Evolutionary conservation across 805 yeast species (phyloP), one percentile per base, ranked within the genome.

Genomic region (Candida broadrunensis): DNA sequence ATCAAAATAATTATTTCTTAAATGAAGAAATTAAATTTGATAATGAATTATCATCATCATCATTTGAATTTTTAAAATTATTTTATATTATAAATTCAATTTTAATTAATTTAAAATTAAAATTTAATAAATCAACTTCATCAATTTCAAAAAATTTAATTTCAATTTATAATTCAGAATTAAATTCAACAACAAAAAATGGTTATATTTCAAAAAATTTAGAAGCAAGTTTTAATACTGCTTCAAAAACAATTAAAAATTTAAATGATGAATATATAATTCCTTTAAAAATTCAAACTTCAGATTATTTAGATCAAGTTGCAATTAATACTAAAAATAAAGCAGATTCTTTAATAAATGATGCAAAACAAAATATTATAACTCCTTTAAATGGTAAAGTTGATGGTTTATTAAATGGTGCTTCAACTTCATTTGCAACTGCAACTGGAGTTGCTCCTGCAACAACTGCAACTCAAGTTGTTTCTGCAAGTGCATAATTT

Each of bases 281-380:
- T 47, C 74, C 74, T 23, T 60, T 67, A 49, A 63, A 61, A 49
- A 50, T 55, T 34, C 65, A 66, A 49, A 67, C 74, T 31, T 64
- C 63, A 43, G 66, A 51, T 39, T 66, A 65, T 48, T 72, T 66
- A 29, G 44, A 47, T 42, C 71, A 65, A 26, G 60, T 64, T 32
- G 60, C 70, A 21, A 48, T 55, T 32, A 59, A 53, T 41, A 57
- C 72, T 39, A 66, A 60, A 49, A 51, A 43, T 33, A 66, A 57
- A 50, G 70, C 69, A 27, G 70, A 62, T 44, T 43, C 55, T 13
- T 41, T 56, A 7, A 45, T 60, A 18, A 39, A 54, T 19, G 62
- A 55, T 6, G 58, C 61, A 29, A 60, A 53, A 11, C 20, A 37
- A 17, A 43, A 47, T 8, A 21, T 40, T 21, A 33, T 49, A 12